A percentile compares a stretch with the other conserved stretches of the same genome.
Evolutionary conservation across 371 early-diverging fungal genomes (phyloP).

Genomic region (Lichtheimia ramosa): DNA sequence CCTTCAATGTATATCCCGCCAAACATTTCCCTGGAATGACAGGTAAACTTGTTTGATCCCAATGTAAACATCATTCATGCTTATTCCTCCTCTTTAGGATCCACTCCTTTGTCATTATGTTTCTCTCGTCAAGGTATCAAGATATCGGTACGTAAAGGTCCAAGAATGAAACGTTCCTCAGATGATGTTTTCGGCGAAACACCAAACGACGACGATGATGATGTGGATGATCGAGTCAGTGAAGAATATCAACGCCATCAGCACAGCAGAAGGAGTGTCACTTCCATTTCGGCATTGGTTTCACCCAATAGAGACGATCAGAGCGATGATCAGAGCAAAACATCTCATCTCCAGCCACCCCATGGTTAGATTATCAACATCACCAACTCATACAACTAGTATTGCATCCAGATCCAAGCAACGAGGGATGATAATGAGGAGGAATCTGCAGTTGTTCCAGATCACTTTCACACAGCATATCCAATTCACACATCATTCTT

Average conservation of each 20-base stretch:
- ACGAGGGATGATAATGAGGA: no score
- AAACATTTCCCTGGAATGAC: conserved; percentile 69
- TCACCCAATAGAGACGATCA: background rate
- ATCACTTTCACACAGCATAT: no score
- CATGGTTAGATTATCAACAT: background rate
- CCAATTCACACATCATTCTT: background rate
- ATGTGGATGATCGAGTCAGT: background rate
- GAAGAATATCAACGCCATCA: background rate
- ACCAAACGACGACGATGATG: conserved; percentile 1
- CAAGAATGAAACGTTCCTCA: conserved; percentile 10
- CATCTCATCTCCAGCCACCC: background rate
- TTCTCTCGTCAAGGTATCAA: conserved; percentile 73
- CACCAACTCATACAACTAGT: background rate
- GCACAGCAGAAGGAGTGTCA: background rate
- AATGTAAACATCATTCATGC: conserved; percentile 39
- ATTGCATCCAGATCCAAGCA: no score
- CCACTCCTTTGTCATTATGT: conserved; percentile 66
- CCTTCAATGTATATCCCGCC: conserved; percentile 52
- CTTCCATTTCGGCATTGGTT: background rate
- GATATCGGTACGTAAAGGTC: conserved; percentile 61
- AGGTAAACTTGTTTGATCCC: conserved; percentile 38
- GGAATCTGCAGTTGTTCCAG: no score
- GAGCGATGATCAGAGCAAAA: background rate
- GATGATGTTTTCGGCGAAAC: conserved; percentile 3
- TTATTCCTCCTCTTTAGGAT: conserved; percentile 30